Percentiles rank a stretch among this genome's conserved stretches.
Evolutionary conservation across 495 filamentous ascomycete species (phyloP).

Genomic region (Annulohypoxylon stygium): DNA sequence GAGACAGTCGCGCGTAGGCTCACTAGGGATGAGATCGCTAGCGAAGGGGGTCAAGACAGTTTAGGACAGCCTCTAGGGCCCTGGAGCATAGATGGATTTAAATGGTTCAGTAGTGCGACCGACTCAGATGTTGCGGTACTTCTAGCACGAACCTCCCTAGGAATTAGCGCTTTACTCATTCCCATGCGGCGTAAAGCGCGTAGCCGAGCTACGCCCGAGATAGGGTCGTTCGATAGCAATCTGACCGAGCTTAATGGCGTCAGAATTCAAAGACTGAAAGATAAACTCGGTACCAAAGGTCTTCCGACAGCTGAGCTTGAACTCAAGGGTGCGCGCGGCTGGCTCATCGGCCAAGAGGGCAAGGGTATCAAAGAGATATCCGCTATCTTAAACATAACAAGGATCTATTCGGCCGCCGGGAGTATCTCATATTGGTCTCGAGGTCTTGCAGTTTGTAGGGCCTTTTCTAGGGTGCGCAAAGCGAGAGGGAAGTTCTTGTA

Average conservation of each 20-base stretch:
- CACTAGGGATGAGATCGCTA: neutral
- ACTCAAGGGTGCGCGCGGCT: neutral
- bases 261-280: slow-evolving; percentile 1
- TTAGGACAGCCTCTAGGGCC: neutral
- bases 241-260: neutral
- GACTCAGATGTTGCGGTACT: neutral
- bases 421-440: slow-evolving; percentile 8
- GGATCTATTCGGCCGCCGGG: neutral
- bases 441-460: neutral
- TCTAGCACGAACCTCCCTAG: neutral
- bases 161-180: slow-evolving; percentile 1
- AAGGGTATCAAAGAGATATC: slow-evolving; percentile 12
- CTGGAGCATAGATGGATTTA: slow-evolving; percentile 1
- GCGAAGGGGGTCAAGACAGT: neutral
- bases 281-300: slow-evolving; percentile 2
- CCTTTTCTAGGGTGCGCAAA: slow-evolving; percentile 5
- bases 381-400: neutral
- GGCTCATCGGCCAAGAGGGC: neutral
- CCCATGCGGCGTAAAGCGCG: neutral
- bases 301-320: neutral
- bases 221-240: neutral
- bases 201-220: neutral
- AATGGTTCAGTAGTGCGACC: slow-evolving; percentile 4
- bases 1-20: slow-evolving; percentile 6
- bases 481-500: neutral